phyloP scores from a whole-genome alignment of 1,139 yeast species.

The Keqinozyma sinolaborantium region DNA sequence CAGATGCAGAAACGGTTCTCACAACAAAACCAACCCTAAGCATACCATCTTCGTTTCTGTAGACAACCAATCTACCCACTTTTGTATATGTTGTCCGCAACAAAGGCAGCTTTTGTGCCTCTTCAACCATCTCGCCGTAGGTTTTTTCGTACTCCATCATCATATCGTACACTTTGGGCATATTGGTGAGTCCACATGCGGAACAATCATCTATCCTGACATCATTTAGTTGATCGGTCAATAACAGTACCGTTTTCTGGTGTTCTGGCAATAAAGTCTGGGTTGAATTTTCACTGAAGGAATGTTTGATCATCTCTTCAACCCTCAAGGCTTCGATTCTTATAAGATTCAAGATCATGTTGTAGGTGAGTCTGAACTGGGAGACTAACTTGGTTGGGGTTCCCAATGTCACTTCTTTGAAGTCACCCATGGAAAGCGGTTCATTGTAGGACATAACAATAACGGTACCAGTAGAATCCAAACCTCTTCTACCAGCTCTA shows the following conservation, averaged over 20 bases:
- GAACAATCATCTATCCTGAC: constrained; percentile 36
- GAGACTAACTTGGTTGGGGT: constrained; percentile 85
- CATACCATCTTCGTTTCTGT: constrained; percentile 40
- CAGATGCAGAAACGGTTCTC: constrained; percentile 29
- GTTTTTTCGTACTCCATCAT: constrained; percentile 42
- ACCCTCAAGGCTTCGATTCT: constrained; percentile 92
- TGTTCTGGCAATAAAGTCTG: constrained; percentile 88
- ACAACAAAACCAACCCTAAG: constrained; percentile 55
- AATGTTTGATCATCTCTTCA: constrained; percentile 95
- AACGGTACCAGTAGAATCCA: constrained; percentile 94
- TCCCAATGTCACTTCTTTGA: constrained; percentile 82
- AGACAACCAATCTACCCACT: constrained; percentile 61
- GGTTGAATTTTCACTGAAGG: constrained; percentile 87
- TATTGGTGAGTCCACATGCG: constrained; percentile 32
- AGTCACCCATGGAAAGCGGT: constrained; percentile 56
- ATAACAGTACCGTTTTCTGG: constrained; percentile 56
- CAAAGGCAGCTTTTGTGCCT: constrained; percentile 43
- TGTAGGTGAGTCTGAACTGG: constrained; percentile 90
- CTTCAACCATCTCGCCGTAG: constrained; percentile 45
- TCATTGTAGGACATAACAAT: constrained; percentile 83
- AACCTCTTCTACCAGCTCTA: constrained; percentile 96
- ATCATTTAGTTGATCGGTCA: constrained; percentile 44
- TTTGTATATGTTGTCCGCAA: constrained; percentile 43
- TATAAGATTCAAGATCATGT: constrained; percentile 87
- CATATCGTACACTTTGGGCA: constrained; percentile 43